phyloP scores from a whole-genome alignment of 169 alveolate genomes.

The Plasmodium fragile region DNA sequence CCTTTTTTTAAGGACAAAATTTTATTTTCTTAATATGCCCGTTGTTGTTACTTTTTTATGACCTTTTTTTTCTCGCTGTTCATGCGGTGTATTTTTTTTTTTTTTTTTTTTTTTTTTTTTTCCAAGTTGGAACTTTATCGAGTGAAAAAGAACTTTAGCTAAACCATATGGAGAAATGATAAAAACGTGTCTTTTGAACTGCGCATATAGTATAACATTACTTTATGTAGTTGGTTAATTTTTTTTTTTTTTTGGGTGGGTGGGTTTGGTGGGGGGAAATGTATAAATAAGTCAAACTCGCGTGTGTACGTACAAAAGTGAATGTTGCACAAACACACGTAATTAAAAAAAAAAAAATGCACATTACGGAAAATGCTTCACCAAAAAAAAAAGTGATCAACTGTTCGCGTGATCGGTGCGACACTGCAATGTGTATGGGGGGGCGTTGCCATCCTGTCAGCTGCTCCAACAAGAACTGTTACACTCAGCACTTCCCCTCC shows the following conservation, averaged over 20 bases:
- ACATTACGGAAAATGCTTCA: not conserved
- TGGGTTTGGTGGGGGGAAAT: not conserved
- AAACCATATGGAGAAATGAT: not conserved
- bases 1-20: not conserved
- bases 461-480: not conserved
- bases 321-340: not conserved
- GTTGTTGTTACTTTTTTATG: not conserved
- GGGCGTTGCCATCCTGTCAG: not conserved
- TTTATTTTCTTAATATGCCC: not conserved
- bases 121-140: not conserved
- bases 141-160: not conserved
- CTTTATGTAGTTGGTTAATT: not conserved
- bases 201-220: not conserved
- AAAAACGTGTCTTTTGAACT: not conserved
- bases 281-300: not conserved
- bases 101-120: slow-evolving; percentile 8
- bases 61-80: not conserved
- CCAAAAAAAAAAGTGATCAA: no score
- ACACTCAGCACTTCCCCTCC: not conserved
- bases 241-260: no score
- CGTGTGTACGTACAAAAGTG: not conserved
- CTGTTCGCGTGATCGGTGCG: not conserved
- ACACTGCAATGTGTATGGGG: not conserved
- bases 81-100: not conserved
- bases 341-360: not conserved